Evolutionary conservation across 345 rosid genomes (phyloP).

Genomic region (Brassica rapa): DNA sequence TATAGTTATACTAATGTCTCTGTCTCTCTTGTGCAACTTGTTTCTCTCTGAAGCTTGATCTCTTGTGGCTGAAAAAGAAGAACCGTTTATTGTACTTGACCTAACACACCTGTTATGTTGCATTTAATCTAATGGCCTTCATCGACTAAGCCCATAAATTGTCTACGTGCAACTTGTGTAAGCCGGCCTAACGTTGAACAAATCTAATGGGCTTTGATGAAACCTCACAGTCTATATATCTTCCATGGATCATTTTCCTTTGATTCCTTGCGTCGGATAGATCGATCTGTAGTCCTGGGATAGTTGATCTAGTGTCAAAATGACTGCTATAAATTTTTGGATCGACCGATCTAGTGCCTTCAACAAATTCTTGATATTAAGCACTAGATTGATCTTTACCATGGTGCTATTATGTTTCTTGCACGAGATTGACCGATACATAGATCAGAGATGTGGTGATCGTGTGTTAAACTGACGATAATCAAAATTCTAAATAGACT

Average conservation of each 20-base stretch:
- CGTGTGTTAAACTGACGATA: neutral
- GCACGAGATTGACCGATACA: neutral
- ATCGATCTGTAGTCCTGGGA: neutral
- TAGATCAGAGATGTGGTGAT: neutral
- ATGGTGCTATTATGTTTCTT: neutral
- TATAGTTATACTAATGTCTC: too few species aligned
- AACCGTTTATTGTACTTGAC: too few species aligned
- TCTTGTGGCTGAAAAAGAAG: too few species aligned
- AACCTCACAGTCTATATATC: neutral
- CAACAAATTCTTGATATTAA: neutral
- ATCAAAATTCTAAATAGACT: neutral
- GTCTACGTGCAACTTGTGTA: too few species aligned
- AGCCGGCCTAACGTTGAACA: too few species aligned
- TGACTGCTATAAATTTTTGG: neutral
- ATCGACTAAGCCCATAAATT: too few species aligned
- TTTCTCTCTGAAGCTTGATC: too few species aligned
- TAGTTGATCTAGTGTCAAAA: neutral
- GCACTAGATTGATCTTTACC: neutral
- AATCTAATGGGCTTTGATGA: too few species aligned
- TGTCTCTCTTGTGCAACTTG: too few species aligned
- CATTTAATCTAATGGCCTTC: too few species aligned
- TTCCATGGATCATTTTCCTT: neutral
- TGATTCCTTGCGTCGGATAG: neutral
- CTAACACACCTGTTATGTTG: too few species aligned
- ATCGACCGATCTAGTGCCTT: neutral